Base-by-base conservation (phyloP, 257 asterid species). In the Primulina huaijiensis region DNA sequence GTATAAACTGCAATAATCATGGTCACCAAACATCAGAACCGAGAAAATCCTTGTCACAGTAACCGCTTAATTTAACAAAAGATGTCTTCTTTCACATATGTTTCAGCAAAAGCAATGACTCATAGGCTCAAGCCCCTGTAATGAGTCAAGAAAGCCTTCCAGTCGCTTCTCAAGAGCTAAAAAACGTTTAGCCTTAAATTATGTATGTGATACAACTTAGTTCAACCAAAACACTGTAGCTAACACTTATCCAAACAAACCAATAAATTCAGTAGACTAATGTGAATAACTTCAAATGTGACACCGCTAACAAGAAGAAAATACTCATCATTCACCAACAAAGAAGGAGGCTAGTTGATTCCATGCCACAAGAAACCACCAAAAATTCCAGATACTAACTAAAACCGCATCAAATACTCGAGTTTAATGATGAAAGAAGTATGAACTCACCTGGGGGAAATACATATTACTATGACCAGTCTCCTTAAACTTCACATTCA, bases 391-490 rank as follows among this genome's bases (percentile, higher is more conserved):
- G 4, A 63, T 14, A 52, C 53, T 56, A 71, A 62, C 23, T 2
- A 37, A 70, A 60, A 2, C 9, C 57, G 30, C 29, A 17, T 14
- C 31, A 68, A 62, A 52, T 34, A 55, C 62, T 52, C 69, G 19
- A 16, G 35, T 57, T 60, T 46, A 58, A 29, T 6, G 8, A 67
- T 50, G 21, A 21, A 57, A 37, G 67, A 68, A 60, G 67, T 25
- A 19, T 61, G 43, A 65, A 57, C 72, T 73, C 71, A 84, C 99
- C 98, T 91, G 99, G 8, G 99, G 99, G 62, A 94, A 94, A 79
- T 94, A 94, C 99, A 94, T 91, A 73, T 94, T 94, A 85, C 99
- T 91, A 64, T 94, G 99, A 29, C 98, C 98, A 73, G 97, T 94
- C 86, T 91, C 98, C 86, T 94, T 94, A 75, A 94, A 94, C 90